Conservation (phyloP, 2,329 filamentous ascomycete species). For the Pseudogymnoascus sp. region DNA sequence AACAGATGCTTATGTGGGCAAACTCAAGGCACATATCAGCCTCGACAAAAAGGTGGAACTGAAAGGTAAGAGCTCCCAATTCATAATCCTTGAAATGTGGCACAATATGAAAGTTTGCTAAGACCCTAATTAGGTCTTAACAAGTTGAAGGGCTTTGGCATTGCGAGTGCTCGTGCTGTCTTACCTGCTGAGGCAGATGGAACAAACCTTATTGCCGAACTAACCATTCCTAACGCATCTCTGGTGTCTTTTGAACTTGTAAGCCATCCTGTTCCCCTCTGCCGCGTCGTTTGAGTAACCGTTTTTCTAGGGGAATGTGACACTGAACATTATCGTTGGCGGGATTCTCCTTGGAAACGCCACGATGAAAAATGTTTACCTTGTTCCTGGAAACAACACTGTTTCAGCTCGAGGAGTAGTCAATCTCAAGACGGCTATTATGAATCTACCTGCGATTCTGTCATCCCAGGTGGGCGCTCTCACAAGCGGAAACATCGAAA, state of each 20-base stretch:
- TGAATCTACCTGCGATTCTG: constrained; percentile 38
- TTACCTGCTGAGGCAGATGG: constrained; percentile 19
- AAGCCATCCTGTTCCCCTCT: not conserved
- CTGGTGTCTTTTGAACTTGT: not conserved
- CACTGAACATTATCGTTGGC: constrained; percentile 37
- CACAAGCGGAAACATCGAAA: constrained; percentile 34
- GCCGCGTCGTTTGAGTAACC: not conserved
- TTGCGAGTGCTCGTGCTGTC: constrained; percentile 13
- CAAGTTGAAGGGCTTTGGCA: constrained; percentile 18
- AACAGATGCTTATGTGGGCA: not conserved
- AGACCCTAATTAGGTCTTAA: constrained; percentile 13
- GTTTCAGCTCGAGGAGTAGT: constrained; percentile 36
- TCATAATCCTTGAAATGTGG: not conserved
- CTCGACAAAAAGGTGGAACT: constrained; percentile 31
- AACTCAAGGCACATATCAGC: constrained; percentile 28
- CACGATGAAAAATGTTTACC: constrained; percentile 33
- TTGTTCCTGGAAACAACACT: constrained; percentile 40
- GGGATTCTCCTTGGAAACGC: constrained; percentile 36
- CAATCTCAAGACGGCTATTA: constrained; percentile 34
- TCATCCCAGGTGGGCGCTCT: constrained; percentile 33
- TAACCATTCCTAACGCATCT: not conserved
- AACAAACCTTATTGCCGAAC: constrained; percentile 18
- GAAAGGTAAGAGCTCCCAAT: constrained; percentile 25
- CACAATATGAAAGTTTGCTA: not conserved
- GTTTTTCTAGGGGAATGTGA: constrained; percentile 34